Base-by-base conservation (phyloP, 345 rosid species). In the Citropsis articulata region DNA sequence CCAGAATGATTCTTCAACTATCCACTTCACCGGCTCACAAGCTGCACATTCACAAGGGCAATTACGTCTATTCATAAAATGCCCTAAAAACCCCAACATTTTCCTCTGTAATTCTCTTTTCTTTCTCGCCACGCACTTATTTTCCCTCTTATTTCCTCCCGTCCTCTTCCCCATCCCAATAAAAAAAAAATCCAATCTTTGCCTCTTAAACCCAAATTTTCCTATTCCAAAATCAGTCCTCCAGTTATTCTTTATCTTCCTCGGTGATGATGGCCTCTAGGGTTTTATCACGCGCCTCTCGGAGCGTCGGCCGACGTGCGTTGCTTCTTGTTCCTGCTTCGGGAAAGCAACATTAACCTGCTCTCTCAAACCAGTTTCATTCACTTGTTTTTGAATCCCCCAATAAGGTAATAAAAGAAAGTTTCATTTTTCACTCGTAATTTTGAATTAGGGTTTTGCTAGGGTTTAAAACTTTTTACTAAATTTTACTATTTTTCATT, bases 271-370 rank as follows among this genome's bases (percentile, higher is more conserved):
- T 87, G 86, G 78, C 87, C 24, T 82, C 87, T 25, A 86, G 87
- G 86, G 85, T 85, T 71, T 76, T 92, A 61, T 87, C 90, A 5
- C 90, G 91, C 82, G 80, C 82, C 69, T 85, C 94, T 22, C 82
- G 90, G 80, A 78, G 86, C 83, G 82, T 84, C 7, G 72, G 85
- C 61, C 77, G 83, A 76, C 84, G 89, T 86, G 78, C 89, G 75
- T 74, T 79, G 48, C 71, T 75, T 76, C 82, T 90, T 64, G 79
- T 83, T 62, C 79, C 83, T 64, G 69, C 81, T 75, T 73, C 87
- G 57, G 79, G 33, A 83, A 85, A 84, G 72, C 84, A 75, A 48
- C 86, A 73, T 65, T 66, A 65, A 68, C 87, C 87, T 22, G 48
- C 77, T 56, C 56, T 79, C 74, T 75, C 88, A 71, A 42, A 80